Conservation (phyloP, 257 asterid species). For the Scutellaria galericulata region DNA sequence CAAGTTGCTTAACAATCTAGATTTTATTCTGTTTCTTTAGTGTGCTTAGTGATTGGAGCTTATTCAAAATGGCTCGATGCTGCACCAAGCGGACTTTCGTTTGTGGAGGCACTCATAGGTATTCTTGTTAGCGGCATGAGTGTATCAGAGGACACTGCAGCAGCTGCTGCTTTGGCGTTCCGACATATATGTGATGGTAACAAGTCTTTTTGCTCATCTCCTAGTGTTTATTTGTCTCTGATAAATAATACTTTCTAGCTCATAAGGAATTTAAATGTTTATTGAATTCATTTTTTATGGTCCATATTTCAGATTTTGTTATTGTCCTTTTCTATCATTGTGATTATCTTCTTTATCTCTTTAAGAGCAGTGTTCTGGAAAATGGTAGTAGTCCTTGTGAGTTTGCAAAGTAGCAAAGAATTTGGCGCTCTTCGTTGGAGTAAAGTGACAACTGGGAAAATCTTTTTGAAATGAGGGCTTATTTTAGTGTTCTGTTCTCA, state of each 20-base stretch:
- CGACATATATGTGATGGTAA: slow-evolving; percentile 92
- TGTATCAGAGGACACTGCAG: slow-evolving; percentile 90
- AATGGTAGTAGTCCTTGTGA: slow-evolving; percentile 7
- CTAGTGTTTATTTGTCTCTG: slow-evolving; percentile 23
- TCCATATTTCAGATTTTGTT: slow-evolving; percentile 12
- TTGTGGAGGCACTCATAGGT: slow-evolving; percentile 85
- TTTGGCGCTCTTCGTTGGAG: slow-evolving; percentile 14
- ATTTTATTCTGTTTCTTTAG: slow-evolving; percentile 45
- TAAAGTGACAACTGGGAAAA: neutral
- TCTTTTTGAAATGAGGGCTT: slow-evolving; percentile 13
- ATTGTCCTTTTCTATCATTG: slow-evolving; percentile 16
- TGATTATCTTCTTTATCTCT: slow-evolving; percentile 18
- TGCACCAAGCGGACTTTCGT: slow-evolving; percentile 77
- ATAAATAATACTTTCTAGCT: neutral
- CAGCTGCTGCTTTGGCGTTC: slow-evolving; percentile 95
- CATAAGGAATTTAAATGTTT: neutral
- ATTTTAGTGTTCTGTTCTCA: slow-evolving; percentile 5
- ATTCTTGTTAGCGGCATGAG: slow-evolving; percentile 97
- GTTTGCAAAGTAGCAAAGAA: slow-evolving; percentile 7
- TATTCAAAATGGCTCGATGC: slow-evolving; percentile 96
- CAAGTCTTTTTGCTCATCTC: slow-evolving; percentile 28
- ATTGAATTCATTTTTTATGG: slow-evolving; percentile 28
- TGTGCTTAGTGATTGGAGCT: slow-evolving; percentile 88
- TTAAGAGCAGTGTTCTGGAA: slow-evolving; percentile 15
- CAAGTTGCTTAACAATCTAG: slow-evolving; percentile 23